Conservation (phyloP, 495 filamentous ascomycete genomes). For the Aspergillus bridgeri region DNA sequence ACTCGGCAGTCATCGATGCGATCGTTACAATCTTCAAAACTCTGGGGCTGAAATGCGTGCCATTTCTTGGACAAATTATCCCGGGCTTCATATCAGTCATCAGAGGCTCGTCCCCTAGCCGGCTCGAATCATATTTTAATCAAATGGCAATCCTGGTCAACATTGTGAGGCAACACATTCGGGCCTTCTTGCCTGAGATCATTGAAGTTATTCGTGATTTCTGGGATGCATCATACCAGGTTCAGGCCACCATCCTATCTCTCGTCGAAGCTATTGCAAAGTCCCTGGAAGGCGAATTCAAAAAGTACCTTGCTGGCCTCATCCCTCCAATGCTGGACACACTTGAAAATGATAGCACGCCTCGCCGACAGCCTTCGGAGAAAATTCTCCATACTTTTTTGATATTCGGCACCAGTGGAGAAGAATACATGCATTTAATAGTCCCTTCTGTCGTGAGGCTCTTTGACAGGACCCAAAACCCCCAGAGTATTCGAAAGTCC, state of each 20-base stretch:
- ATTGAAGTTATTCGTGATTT: slow-evolving; percentile 79
- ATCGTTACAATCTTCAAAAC: slow-evolving; percentile 99
- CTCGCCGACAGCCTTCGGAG: slow-evolving; percentile 72
- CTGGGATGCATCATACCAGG: slow-evolving; percentile 70
- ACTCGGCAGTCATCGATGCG: slow-evolving; percentile 94
- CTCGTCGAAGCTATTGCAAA: slow-evolving; percentile 90
- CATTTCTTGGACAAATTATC: slow-evolving; percentile 87
- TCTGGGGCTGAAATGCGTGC: slow-evolving; percentile 88
- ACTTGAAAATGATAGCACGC: slow-evolving; percentile 78
- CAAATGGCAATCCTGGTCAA: slow-evolving; percentile 88
- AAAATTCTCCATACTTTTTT: slow-evolving; percentile 92
- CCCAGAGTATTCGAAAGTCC: slow-evolving; percentile 70
- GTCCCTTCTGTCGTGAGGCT: slow-evolving; percentile 91
- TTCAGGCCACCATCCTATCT: slow-evolving; percentile 86
- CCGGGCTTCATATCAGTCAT: slow-evolving; percentile 90
- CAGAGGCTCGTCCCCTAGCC: slow-evolving; percentile 62
- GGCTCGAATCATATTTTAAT: slow-evolving; percentile 93
- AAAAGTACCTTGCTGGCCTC: slow-evolving; percentile 82
- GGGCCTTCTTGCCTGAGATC: slow-evolving; percentile 80
- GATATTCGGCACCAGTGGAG: slow-evolving; percentile 91
- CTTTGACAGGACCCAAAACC: slow-evolving; percentile 81
- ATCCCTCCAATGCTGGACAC: slow-evolving; percentile 91
- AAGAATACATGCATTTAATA: slow-evolving; percentile 99
- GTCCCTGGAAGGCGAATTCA: slow-evolving; percentile 94
- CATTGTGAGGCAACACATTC: slow-evolving; percentile 94